Evolutionary conservation across 2,329 filamentous ascomycete species (phyloP).

Genomic region (Fusarium liriodendri): DNA sequence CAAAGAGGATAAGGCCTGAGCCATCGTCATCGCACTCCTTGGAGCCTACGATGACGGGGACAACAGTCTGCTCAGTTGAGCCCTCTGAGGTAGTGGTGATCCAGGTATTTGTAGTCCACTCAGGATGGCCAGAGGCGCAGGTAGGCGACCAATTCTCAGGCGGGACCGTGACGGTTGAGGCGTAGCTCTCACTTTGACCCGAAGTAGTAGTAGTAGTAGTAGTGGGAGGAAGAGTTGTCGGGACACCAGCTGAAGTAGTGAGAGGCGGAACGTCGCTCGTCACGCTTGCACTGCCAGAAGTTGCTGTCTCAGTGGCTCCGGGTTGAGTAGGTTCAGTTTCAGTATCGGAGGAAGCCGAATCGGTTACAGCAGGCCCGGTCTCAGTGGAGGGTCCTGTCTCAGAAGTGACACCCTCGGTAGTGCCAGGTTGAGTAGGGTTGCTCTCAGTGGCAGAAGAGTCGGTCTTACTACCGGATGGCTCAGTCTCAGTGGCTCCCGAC

Average conservation of each 20-base stretch:
- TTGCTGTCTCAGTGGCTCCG: not conserved
- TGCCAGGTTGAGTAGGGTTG: not conserved
- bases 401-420: not conserved
- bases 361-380: not conserved
- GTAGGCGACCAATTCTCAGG: not conserved
- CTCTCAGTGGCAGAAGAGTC: not conserved
- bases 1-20: conserved; percentile 23
- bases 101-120: conserved; percentile 34
- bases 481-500: not conserved
- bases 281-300: not conserved
- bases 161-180: not conserved
- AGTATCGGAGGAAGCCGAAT: not conserved
- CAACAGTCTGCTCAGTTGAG: conserved; percentile 20
- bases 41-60: conserved; percentile 27
- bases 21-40: conserved; percentile 12
- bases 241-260: not conserved
- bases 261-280: not conserved
- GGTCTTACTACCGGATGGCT: not conserved
- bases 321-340: not conserved
- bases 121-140: not conserved
- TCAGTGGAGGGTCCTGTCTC: not conserved
- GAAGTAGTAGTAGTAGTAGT: not conserved
- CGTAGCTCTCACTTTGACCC: not conserved
- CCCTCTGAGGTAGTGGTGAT: conserved; percentile 25
- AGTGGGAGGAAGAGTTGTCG: not conserved